Conservation (phyloP, 2,329 filamentous ascomycete species). For the Stemphylium beticola region DNA sequence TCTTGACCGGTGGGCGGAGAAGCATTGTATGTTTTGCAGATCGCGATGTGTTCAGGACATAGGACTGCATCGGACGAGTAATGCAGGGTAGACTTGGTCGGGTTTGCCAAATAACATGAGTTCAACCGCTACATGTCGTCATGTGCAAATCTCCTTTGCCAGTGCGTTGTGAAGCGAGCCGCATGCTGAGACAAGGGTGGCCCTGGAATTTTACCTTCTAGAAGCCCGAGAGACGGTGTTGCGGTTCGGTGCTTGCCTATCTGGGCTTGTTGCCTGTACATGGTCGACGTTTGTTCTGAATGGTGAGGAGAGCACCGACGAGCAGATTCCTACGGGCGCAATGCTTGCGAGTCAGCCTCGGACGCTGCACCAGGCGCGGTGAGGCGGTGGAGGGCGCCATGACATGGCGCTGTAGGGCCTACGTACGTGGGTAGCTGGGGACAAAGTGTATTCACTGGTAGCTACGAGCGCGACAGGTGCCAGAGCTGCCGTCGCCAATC, state of each 20-base stretch:
- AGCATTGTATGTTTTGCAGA: slow-evolving; percentile 20
- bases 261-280: slow-evolving; percentile 3
- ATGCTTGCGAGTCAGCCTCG: slow-evolving; percentile 27
- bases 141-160: slow-evolving; percentile 23
- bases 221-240: slow-evolving; percentile 9
- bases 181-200: slow-evolving; percentile 15
- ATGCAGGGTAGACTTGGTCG: slow-evolving; percentile 16
- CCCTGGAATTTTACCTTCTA: slow-evolving; percentile 3
- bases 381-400: not conserved
- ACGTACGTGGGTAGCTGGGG: too few relatives aligned
- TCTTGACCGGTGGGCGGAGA: slow-evolving; percentile 12
- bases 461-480: not conserved
- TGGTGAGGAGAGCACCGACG: not conserved
- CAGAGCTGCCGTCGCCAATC: slow-evolving; percentile 4
- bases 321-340: not conserved
- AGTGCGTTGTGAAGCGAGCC: slow-evolving; percentile 11
- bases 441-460: too few relatives aligned
- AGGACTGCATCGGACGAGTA: slow-evolving; percentile 7
- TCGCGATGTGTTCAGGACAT: slow-evolving; percentile 7
- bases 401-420: not conserved
- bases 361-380: slow-evolving; percentile 13
- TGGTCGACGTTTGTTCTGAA: slow-evolving; percentile 9
- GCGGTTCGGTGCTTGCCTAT: slow-evolving; percentile 6
- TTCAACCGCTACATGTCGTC: slow-evolving; percentile 22
- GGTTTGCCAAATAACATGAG: slow-evolving; percentile 22